phyloP scores from a whole-genome alignment of 192 early-diverging fungal species.

The Umbelopsis sp. region DNA sequence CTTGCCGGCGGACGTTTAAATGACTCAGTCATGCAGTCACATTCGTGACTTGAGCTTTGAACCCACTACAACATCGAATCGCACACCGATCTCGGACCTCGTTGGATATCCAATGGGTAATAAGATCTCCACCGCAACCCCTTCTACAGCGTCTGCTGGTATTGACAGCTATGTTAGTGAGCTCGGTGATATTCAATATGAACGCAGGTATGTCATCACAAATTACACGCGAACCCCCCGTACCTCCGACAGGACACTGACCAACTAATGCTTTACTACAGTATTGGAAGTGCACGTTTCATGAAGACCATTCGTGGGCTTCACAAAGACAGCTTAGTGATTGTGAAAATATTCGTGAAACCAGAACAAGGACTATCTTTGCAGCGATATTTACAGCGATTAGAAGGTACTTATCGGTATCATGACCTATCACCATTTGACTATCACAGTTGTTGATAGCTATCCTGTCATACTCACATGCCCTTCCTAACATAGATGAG shows the following conservation, averaged over 20 bases:
- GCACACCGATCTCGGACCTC: neutral
- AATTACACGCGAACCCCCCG: neutral
- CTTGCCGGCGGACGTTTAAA: neutral
- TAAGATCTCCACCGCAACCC: conserved; percentile 66
- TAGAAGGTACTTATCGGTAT: conserved; percentile 51
- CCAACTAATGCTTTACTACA: conserved; percentile 27
- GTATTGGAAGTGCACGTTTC: conserved; percentile 89
- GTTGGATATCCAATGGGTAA: conserved; percentile 57
- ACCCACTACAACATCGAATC: neutral
- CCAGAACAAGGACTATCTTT: conserved; percentile 68
- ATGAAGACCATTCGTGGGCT: conserved; percentile 92
- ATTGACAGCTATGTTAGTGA: conserved; percentile 78
- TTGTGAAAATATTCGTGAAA: conserved; percentile 94
- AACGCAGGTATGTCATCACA: conserved; percentile 55
- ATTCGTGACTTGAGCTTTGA: conserved; percentile 10
- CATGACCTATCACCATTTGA: neutral
- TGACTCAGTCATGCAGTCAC: conserved; percentile 10
- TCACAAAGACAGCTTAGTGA: conserved; percentile 78
- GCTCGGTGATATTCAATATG: conserved; percentile 70
- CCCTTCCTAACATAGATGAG: conserved; percentile 50
- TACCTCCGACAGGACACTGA: conserved; percentile 13
- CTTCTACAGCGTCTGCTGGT: conserved; percentile 59
- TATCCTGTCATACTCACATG: neutral
- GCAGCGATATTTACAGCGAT: conserved; percentile 47
- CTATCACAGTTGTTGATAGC: neutral